These are phyloP conservation scores for Rhynchospora pubera DNA, from an alignment of 176 grass and related monocot genomes.

Conservation along the genomic window DNA sequence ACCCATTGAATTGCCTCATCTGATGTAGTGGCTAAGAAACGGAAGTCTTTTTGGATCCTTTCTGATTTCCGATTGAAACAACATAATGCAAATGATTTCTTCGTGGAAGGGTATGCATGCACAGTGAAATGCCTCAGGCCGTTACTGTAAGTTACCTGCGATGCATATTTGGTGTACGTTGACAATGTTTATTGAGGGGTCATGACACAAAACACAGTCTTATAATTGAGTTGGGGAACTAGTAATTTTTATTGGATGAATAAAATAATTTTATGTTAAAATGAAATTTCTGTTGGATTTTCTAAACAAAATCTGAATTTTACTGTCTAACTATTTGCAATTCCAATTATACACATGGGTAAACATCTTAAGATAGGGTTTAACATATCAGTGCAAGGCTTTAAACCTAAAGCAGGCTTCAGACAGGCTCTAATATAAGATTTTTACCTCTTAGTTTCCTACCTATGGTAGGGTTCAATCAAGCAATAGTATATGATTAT, in stretches of 20 bases:
- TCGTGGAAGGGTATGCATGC: conserved; percentile 66
- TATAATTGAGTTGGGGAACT: not conserved
- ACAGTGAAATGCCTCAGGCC: conserved; percentile 63
- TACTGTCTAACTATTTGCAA: not conserved
- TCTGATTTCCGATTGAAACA: conserved; percentile 49
- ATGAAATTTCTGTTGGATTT: not conserved
- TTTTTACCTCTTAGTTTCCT: not conserved
- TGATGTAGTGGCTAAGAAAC: conserved; percentile 64
- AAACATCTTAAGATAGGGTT: not conserved
- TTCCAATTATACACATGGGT: not conserved
- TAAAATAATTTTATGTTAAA: not conserved
- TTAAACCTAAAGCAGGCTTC: not conserved
- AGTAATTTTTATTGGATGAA: not conserved
- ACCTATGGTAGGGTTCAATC: not conserved
- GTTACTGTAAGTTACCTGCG: conserved; percentile 72
- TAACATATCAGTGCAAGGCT: not conserved
- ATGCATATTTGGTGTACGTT: not conserved
- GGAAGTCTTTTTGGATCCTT: conserved; percentile 63
- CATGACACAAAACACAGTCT: not conserved
- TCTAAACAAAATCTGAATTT: not conserved
- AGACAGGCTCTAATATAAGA: not conserved
- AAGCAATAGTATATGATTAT: not conserved
- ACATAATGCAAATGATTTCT: conserved; percentile 59
- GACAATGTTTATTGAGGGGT: not conserved
- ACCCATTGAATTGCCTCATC: conserved; percentile 76